Evolutionary conservation across 2,329 filamentous ascomycete species (phyloP), one percentile per base, ranked within the genome.

Genomic region (Sclerotinia minor): DNA sequence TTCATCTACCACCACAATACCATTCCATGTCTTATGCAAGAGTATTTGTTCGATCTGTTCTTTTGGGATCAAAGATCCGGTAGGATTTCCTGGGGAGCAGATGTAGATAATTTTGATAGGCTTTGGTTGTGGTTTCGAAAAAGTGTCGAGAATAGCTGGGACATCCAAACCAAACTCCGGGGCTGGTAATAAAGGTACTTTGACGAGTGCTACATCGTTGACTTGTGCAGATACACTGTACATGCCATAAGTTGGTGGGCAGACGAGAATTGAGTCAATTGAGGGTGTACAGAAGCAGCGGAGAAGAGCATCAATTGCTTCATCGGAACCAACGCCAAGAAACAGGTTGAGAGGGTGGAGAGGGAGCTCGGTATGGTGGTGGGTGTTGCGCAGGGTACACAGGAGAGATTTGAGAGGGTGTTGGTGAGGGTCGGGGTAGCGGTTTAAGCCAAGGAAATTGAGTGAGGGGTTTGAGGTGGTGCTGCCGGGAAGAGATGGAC

Each of bases 221-320:
- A 97, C 90, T 77, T 96, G 91, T 0, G 95, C 95, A 8, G 92
- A 96, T 24, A 99, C 95, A 58, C 87, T 84, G 82, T 99, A 99
- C 95, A 99, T 99, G 80, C 95, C 95, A 79, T 99, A 99, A 0
- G 95, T 99, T 0, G 95, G 95, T 24, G 95, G 95, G 77, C 94
- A 98, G 53, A 92, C 94, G 47, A 99, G 85, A 77, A 99, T 96
- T 77, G 91, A 92, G 80, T 99, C 95, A 72, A 84, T 85, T 57
- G 90, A 92, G 0, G 95, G 95, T 1, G 87, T 82, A 80, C 95
- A 99, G 82, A 99, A 99, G 79, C 92, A 95, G 65, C 95, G 90
- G 69, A 99, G 85, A 52, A 99, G 85, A 7, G 92, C 92, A 80
- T 99, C 95, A 77, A 99, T 97, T 71, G 92, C 94, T 83, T 99